Evolutionary conservation across 768 basidiomycete species (phyloP).

Genomic region (Hypholoma fasciculare): DNA sequence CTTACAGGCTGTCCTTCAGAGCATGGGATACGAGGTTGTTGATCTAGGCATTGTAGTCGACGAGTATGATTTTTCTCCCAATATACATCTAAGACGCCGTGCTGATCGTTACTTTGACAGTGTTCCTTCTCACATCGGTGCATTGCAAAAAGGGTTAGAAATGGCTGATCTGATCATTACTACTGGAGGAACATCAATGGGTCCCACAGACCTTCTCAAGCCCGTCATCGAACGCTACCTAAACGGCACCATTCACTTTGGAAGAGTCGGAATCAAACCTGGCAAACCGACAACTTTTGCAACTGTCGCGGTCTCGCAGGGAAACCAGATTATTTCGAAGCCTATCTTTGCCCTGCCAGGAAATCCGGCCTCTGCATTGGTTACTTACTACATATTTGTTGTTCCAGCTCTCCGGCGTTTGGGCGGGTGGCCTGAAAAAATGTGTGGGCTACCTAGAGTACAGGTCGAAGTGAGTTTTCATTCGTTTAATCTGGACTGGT

Average conservation of each 20-base stretch:
- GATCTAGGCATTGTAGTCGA: constrained; percentile 84
- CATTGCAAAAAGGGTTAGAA: constrained; percentile 56
- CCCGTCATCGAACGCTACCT: constrained; percentile 84
- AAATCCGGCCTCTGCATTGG: constrained; percentile 86
- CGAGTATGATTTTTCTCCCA: constrained; percentile 42
- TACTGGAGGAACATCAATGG: constrained; percentile 93
- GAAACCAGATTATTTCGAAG: constrained; percentile 38
- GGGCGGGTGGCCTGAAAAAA: constrained; percentile 61
- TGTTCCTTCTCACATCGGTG: constrained; percentile 54
- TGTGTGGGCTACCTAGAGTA: constrained; percentile 61
- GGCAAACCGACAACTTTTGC: constrained; percentile 94
- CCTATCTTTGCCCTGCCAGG: constrained; percentile 86
- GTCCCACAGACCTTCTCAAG: constrained; percentile 82
- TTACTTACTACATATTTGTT: constrained; percentile 84
- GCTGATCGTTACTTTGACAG: constrained; percentile 31
- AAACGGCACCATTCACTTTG: constrained; percentile 79
- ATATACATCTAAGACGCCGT: not conserved
- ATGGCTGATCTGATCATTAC: constrained; percentile 76
- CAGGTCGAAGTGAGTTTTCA: constrained; percentile 55
- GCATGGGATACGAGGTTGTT: constrained; percentile 73
- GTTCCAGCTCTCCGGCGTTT: constrained; percentile 74
- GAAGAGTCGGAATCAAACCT: constrained; percentile 78
- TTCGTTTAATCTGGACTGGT: not conserved
- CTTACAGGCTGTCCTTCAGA: constrained; percentile 64
- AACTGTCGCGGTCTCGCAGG: constrained; percentile 49